Conservation (phyloP, 768 basidiomycete species). For the Cyathus striatus region DNA sequence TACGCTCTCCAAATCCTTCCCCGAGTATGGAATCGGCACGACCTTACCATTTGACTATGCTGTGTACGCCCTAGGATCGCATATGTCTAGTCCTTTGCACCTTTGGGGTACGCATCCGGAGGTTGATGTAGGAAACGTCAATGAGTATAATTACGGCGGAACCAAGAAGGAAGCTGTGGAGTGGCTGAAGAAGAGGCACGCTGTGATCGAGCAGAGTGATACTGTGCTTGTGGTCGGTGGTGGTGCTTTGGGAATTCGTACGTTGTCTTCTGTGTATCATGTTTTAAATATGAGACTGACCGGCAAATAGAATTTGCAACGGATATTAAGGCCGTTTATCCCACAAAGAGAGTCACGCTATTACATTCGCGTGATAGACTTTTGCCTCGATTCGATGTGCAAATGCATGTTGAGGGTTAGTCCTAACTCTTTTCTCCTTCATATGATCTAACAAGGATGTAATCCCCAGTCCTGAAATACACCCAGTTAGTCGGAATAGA, state of each 20-base stretch:
- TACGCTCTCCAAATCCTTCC: conserved; percentile 42
- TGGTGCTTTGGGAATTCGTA: conserved; percentile 70
- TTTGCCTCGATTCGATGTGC: conserved; percentile 46
- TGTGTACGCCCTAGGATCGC: conserved; percentile 58
- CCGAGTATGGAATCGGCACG: conserved; percentile 34
- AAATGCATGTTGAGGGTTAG: conserved; percentile 49
- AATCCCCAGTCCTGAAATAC: conserved; percentile 24
- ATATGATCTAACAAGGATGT: background rate
- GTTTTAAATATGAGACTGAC: too few species aligned
- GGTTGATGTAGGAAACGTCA: background rate
- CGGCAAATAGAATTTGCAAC: conserved; percentile 57
- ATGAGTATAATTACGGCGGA: conserved; percentile 26
- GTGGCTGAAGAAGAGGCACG: conserved; percentile 49
- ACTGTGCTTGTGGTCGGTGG: conserved; percentile 66
- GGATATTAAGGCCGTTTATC: conserved; percentile 53
- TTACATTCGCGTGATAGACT: conserved; percentile 54
- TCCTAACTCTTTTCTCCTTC: background rate
- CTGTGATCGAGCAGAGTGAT: conserved; percentile 35
- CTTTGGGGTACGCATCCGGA: conserved; percentile 36
- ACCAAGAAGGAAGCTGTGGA: conserved; percentile 42
- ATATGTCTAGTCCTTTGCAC: conserved; percentile 48
- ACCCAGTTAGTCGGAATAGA: conserved; percentile 39
- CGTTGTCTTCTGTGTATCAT: conserved; percentile 17
- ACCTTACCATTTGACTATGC: conserved; percentile 49
- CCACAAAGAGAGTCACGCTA: conserved; percentile 48